Percentiles rank a stretch among this genome's conserved stretches.
phyloP scores from a whole-genome alignment of 306 rosid species.

The Ceratonia siliqua region DNA sequence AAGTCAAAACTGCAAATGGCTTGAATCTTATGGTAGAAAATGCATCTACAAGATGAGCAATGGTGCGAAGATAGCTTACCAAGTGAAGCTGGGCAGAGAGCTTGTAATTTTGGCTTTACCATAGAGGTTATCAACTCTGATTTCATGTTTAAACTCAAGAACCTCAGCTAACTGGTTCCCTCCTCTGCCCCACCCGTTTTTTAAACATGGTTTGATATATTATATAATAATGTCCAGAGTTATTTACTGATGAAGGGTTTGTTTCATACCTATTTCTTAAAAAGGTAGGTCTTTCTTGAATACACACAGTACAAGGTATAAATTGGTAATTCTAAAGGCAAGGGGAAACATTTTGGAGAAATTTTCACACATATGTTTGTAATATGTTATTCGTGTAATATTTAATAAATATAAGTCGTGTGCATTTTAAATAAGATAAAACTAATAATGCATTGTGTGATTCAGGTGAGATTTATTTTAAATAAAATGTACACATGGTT shows the following conservation, averaged over 20 bases:
- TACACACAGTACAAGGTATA: too few species aligned
- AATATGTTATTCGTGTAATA: too few species aligned
- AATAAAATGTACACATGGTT: too few species aligned
- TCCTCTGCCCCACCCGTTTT: not conserved
- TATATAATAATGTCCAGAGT: not conserved
- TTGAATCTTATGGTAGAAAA: not conserved
- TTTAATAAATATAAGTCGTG: too few species aligned
- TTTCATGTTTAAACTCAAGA: constrained; percentile 20
- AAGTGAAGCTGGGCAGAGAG: constrained; percentile 20
- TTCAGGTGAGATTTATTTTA: too few species aligned
- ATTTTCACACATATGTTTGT: too few species aligned
- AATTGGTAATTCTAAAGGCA: too few species aligned
- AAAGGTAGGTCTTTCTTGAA: too few species aligned
- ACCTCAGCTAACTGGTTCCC: not conserved
- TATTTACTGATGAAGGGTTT: not conserved
- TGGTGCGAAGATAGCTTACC: not conserved
- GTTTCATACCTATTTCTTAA: not conserved
- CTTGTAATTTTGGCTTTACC: constrained; percentile 32
- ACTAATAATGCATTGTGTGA: too few species aligned
- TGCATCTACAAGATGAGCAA: not conserved
- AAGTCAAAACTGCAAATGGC: constrained; percentile 3
- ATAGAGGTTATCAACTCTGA: not conserved
- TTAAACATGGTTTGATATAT: not conserved
- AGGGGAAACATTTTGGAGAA: too few species aligned
- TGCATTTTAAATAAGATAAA: too few species aligned